Evolutionary conservation across 2,329 filamentous ascomycete species (phyloP).

Genomic region (Fusarium siculi): DNA sequence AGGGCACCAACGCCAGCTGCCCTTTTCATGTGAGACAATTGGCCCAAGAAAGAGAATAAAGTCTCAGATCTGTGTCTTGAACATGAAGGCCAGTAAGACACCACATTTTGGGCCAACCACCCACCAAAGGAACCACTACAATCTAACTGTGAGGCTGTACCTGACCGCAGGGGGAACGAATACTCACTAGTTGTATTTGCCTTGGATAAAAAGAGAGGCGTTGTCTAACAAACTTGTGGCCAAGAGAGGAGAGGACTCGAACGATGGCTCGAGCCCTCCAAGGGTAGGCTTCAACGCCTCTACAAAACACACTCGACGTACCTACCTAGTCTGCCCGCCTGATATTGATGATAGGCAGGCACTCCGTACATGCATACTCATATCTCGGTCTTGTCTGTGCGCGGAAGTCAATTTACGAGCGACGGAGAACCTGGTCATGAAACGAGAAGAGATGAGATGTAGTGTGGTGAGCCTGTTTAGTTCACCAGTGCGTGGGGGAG

Average conservation of each 20-base stretch:
- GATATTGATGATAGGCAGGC: not conserved
- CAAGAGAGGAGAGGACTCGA: not conserved
- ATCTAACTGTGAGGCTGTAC: not conserved
- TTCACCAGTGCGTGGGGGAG: not conserved
- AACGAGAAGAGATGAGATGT: not conserved
- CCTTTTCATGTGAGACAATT: conserved; percentile 20
- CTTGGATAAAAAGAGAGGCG: not conserved
- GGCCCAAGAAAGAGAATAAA: conserved; percentile 2
- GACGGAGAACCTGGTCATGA: conserved; percentile 7
- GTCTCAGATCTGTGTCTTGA: conserved; percentile 33
- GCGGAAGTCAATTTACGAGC: conserved; percentile 38
- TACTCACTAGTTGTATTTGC: not conserved
- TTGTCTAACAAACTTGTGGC: not conserved
- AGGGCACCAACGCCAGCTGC: not conserved
- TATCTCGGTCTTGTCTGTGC: conserved; percentile 27
- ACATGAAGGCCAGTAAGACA: conserved; percentile 7
- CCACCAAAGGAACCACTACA: not conserved
- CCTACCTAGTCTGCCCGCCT: not conserved
- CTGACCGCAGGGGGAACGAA: not conserved
- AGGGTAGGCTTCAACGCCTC: not conserved
- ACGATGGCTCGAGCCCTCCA: not conserved
- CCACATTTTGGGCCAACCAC: not conserved
- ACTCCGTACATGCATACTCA: not conserved
- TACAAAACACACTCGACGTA: not conserved
- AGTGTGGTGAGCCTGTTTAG: not conserved